These are phyloP conservation scores for Avena sativa DNA, from an alignment of 176 grass and related monocot species.

Conservation along the genomic window DNA sequence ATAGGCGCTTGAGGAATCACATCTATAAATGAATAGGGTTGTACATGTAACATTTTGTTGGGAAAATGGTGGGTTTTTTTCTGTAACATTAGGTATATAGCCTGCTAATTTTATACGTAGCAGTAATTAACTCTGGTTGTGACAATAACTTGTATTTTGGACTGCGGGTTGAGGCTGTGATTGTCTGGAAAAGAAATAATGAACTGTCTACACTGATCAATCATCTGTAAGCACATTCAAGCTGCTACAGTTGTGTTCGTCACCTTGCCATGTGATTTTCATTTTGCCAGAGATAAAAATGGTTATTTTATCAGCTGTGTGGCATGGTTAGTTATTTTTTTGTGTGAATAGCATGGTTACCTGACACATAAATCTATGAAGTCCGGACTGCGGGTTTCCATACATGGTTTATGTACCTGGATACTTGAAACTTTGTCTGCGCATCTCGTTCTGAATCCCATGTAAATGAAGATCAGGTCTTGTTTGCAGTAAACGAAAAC, in stretches of 20 bases:
- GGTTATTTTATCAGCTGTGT: not conserved
- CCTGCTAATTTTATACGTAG: constrained; percentile 24
- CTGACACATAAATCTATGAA: too few relatives aligned
- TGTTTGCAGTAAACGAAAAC: too few relatives aligned
- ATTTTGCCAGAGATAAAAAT: not conserved
- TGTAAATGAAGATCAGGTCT: not conserved
- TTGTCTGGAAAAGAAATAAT: not conserved
- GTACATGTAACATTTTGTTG: constrained; percentile 57
- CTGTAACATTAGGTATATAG: constrained; percentile 39
- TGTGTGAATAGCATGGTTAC: too few relatives aligned
- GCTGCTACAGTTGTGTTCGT: not conserved
- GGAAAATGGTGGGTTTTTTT: constrained; percentile 35
- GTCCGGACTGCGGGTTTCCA: too few relatives aligned
- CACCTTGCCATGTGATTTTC: not conserved
- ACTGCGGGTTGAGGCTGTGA: not conserved
- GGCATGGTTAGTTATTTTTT: not conserved
- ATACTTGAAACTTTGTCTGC: too few relatives aligned
- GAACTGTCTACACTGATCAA: not conserved
- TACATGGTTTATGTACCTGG: too few relatives aligned
- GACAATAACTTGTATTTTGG: constrained; percentile 1
- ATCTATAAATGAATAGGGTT: constrained; percentile 46
- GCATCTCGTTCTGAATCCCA: not conserved
- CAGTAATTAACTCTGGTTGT: constrained; percentile 4
- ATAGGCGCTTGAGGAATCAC: constrained; percentile 27
- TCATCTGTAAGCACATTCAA: constrained; percentile 33